Evolutionary conservation across 805 yeast species (phyloP).

Genomic region (Metschnikowia koreensis): DNA sequence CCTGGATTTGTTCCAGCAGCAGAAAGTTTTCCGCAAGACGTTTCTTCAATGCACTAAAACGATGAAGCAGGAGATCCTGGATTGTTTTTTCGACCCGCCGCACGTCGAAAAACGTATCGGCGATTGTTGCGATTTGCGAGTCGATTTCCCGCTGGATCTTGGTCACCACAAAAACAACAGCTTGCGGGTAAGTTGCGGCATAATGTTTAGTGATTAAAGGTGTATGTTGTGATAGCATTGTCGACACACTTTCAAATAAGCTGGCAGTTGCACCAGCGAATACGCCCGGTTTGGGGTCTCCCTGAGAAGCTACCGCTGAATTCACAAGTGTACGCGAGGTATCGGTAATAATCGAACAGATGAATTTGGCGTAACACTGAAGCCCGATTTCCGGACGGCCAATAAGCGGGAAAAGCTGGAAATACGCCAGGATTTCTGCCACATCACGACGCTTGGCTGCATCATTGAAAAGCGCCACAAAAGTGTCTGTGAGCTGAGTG

Average conservation of each 20-base stretch:
- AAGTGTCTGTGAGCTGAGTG: conserved; percentile 52
- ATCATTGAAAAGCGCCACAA: conserved; percentile 59
- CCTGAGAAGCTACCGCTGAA: conserved; percentile 25
- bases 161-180: conserved; percentile 65
- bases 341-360: conserved; percentile 78
- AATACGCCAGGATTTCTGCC: conserved; percentile 69
- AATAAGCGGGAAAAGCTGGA: conserved; percentile 84
- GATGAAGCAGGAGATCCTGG: conserved; percentile 54
- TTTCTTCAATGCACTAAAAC: conserved; percentile 27
- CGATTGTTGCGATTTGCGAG: conserved; percentile 83
- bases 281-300: conserved; percentile 42
- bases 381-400: conserved; percentile 71
- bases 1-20: neutral
- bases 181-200: conserved; percentile 46
- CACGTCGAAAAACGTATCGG: conserved; percentile 81
- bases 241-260: conserved; percentile 79
- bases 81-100: conserved; percentile 56
- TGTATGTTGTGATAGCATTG: conserved; percentile 82
- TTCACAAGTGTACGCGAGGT: conserved; percentile 70
- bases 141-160: conserved; percentile 86
- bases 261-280: conserved; percentile 62
- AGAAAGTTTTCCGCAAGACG: conserved; percentile 6
- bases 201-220: conserved; percentile 73
- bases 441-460: conserved; percentile 71
- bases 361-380: conserved; percentile 78